Conservation (phyloP, 148 eudicot species). For the Oxyria digyna region DNA sequence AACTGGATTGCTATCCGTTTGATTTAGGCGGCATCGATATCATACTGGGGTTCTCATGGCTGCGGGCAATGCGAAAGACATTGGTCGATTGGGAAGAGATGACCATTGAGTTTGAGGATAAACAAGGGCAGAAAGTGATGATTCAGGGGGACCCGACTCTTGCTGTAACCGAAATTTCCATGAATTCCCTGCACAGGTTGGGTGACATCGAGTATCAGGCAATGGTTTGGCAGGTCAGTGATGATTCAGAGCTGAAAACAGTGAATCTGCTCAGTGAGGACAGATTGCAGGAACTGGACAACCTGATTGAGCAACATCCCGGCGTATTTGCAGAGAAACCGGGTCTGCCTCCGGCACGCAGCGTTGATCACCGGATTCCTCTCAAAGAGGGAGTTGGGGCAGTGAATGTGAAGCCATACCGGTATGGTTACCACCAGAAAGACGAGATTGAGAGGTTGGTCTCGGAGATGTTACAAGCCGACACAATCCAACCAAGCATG, state of each 20-base stretch:
- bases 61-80: not conserved
- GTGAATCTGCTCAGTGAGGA: too few species aligned
- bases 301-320: too few species aligned
- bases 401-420: too few species aligned
- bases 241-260: not conserved
- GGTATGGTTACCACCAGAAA: not conserved
- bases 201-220: not conserved
- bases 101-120: not conserved
- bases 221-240: not conserved
- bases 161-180: not conserved
- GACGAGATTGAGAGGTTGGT: not conserved
- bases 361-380: not conserved
- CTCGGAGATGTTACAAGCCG: not conserved
- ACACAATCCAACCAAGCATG: not conserved
- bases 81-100: not conserved
- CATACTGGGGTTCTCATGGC: not conserved
- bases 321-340: not conserved
- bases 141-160: not conserved
- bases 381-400: not conserved
- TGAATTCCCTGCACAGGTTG: not conserved
- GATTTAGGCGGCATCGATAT: not conserved
- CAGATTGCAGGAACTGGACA: too few species aligned
- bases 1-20: not conserved
- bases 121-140: not conserved
- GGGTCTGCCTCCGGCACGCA: not conserved